A percentile compares a stretch with the other conserved stretches of the same genome.
These are phyloP conservation scores for Keqinozyma sinolaborantium DNA, from an alignment of 1,139 yeast genomes.

Conservation along the genomic window DNA sequence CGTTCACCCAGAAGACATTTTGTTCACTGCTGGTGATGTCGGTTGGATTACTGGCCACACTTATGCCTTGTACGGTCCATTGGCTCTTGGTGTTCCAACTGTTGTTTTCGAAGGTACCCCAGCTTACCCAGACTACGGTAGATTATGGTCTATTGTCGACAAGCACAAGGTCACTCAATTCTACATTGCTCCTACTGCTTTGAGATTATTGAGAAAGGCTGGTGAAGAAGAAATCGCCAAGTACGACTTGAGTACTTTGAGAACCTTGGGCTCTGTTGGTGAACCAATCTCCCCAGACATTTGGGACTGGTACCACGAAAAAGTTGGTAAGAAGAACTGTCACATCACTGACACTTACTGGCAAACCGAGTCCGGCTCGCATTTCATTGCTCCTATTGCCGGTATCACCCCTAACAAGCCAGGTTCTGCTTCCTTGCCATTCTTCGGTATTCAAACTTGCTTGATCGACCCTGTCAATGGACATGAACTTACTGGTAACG, in stretches of 20 bases:
- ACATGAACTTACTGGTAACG: conserved; percentile 77
- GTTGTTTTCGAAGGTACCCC: conserved; percentile 97
- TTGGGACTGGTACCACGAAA: conserved; percentile 97
- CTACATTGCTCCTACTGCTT: conserved; percentile 97
- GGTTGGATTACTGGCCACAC: conserved; percentile 99
- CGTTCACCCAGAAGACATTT: conserved; percentile 79
- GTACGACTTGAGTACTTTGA: conserved; percentile 84
- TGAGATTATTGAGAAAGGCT: conserved; percentile 90
- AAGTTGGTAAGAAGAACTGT: conserved; percentile 86
- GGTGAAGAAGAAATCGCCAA: conserved; percentile 83
- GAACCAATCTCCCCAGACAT: conserved; percentile 98
- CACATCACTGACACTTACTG: conserved; percentile 93
- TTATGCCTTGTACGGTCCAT: conserved; percentile 92
- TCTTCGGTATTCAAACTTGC: conserved; percentile 89
- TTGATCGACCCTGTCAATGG: conserved; percentile 93
- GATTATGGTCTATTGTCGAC: conserved; percentile 96
- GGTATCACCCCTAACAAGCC: conserved; percentile 96
- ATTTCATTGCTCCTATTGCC: conserved; percentile 91
- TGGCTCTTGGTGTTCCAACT: conserved; percentile 83
- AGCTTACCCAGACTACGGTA: conserved; percentile 92
- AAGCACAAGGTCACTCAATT: conserved; percentile 93
- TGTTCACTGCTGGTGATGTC: conserved; percentile 97
- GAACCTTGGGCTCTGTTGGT: conserved; percentile 97
- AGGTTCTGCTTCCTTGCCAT: conserved; percentile 94
- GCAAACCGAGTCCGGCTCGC: conserved; percentile 99